These are phyloP conservation scores for Pythium brachiatum DNA, from an alignment of 352 stramenopile species.

Conservation along the genomic window DNA sequence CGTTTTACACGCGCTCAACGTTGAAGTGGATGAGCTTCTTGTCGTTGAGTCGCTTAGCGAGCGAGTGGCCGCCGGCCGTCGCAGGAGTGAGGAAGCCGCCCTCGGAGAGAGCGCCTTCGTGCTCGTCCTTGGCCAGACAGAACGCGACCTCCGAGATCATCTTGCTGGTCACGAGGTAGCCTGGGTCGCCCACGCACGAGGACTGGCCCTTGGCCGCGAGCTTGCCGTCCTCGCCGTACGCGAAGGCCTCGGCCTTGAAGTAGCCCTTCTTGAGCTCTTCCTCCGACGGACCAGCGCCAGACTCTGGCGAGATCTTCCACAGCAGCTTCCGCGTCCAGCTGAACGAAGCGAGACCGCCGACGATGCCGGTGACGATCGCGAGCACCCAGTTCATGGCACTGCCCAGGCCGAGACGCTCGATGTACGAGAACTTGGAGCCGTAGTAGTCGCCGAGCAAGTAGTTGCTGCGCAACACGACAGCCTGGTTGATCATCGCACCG, in stretches of 20 bases:
- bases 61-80: conserved; percentile 52
- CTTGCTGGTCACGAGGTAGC: conserved; percentile 39
- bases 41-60: conserved; percentile 44
- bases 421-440: conserved; percentile 44
- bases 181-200: conserved; percentile 30
- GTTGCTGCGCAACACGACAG: conserved; percentile 63
- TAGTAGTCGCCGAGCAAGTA: conserved; percentile 53
- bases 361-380: conserved; percentile 26
- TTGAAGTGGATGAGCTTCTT: conserved; percentile 62
- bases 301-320: conserved; percentile 49
- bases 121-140: conserved; percentile 34
- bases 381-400: conserved; percentile 28
- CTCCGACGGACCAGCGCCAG: conserved; percentile 67
- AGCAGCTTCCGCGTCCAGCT: conserved; percentile 51
- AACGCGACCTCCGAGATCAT: conserved; percentile 43
- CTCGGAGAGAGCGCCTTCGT: conserved; percentile 14
- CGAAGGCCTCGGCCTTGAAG: conserved; percentile 48
- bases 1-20: conserved; percentile 10
- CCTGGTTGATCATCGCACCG: conserved; percentile 69
- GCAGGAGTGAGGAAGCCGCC: conserved; percentile 65
- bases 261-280: conserved; percentile 64
- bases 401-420: conserved; percentile 39
- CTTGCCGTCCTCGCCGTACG: conserved; percentile 31
- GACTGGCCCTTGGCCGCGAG: conserved; percentile 20
- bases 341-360: conserved; percentile 39